A percentile compares a stretch with the other conserved stretches of the same genome.
phyloP scores from a whole-genome alignment of 2,329 filamentous ascomycete species.

The Pyrenophora teres region DNA sequence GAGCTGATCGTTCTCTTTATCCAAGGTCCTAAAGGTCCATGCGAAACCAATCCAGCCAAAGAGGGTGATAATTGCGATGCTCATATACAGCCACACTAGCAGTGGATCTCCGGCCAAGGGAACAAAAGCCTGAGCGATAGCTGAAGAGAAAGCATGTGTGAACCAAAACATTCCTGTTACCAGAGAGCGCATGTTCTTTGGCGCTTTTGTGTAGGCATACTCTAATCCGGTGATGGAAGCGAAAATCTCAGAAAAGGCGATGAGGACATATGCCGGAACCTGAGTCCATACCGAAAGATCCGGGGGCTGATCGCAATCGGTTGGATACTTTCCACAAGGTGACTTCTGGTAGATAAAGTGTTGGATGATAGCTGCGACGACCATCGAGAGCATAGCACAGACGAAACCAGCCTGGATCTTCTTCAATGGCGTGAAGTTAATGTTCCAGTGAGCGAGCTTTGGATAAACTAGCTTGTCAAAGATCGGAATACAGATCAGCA shows the following conservation, averaged over 20 bases:
- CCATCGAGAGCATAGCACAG: slow-evolving; percentile 66
- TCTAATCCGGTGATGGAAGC: slow-evolving; percentile 70
- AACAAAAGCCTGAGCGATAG: slow-evolving; percentile 28
- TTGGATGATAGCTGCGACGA: slow-evolving; percentile 61
- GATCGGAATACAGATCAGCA: slow-evolving; percentile 72
- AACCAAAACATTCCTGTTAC: slow-evolving; percentile 40
- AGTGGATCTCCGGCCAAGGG: slow-evolving; percentile 28
- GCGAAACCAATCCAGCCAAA: slow-evolving; percentile 37
- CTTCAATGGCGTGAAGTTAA: slow-evolving; percentile 74
- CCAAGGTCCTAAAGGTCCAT: slow-evolving; percentile 35
- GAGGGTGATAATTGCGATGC: slow-evolving; percentile 39
- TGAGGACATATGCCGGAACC: slow-evolving; percentile 56
- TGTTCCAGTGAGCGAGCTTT: slow-evolving; percentile 62
- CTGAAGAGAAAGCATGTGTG: slow-evolving; percentile 37
- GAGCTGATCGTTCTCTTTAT: slow-evolving; percentile 37
- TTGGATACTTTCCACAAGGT: slow-evolving; percentile 46
- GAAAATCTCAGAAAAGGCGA: slow-evolving; percentile 64
- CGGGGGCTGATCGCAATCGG: slow-evolving; percentile 42
- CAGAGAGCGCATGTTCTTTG: slow-evolving; percentile 61
- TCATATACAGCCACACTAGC: slow-evolving; percentile 34
- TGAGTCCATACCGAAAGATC: slow-evolving; percentile 59
- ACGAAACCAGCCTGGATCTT: slow-evolving; percentile 72
- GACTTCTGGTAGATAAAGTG: slow-evolving; percentile 59
- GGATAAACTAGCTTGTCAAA: slow-evolving; percentile 70
- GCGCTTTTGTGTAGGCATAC: slow-evolving; percentile 74